phyloP scores from a whole-genome alignment of 805 yeast genomes.

The Candida odintsovae region DNA sequence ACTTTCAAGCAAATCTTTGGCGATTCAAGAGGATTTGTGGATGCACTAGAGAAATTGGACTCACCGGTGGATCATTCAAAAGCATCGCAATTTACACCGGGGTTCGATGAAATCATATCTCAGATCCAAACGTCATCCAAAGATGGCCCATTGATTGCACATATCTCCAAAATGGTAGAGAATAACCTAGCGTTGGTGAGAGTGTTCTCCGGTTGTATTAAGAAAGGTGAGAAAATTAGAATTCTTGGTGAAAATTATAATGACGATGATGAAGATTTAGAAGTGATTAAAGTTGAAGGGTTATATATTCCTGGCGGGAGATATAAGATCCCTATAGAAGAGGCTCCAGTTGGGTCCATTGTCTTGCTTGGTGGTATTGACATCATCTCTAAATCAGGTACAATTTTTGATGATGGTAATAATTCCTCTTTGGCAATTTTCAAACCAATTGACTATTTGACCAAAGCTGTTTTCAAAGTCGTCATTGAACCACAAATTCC shows the following conservation, averaged over 20 bases:
- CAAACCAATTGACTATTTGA: slow-evolving; percentile 37
- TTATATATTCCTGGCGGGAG: slow-evolving; percentile 60
- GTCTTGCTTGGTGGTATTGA: slow-evolving; percentile 65
- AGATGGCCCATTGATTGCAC: slow-evolving; percentile 42
- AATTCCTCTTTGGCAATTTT: slow-evolving; percentile 25
- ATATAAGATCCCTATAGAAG: slow-evolving; percentile 50
- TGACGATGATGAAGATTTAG: slow-evolving; percentile 49
- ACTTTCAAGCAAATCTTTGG: slow-evolving; percentile 54
- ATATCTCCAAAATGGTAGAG: slow-evolving; percentile 53
- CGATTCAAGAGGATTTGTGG: slow-evolving; percentile 45
- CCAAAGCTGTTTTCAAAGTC: slow-evolving; percentile 64
- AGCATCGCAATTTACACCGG: slow-evolving; percentile 25
- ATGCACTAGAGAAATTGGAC: slow-evolving; percentile 33
- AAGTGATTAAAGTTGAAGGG: slow-evolving; percentile 26
- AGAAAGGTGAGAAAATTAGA: slow-evolving; percentile 39
- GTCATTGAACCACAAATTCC: slow-evolving; percentile 82
- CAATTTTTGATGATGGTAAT: slow-evolving; percentile 35
- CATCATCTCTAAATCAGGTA: slow-evolving; percentile 53
- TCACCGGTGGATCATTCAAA: slow-evolving; percentile 33
- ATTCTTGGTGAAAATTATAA: slow-evolving; percentile 51
- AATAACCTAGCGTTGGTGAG: slow-evolving; percentile 55
- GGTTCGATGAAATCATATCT: slow-evolving; percentile 15
- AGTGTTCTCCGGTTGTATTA: slow-evolving; percentile 55
- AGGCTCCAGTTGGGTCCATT: slow-evolving; percentile 59
- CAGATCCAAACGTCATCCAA: slow-evolving; percentile 29